A percentile compares a stretch with the other conserved stretches of the same genome.
Conservation (phyloP, 306 rosid species). For the Mimosa bimucronata region DNA sequence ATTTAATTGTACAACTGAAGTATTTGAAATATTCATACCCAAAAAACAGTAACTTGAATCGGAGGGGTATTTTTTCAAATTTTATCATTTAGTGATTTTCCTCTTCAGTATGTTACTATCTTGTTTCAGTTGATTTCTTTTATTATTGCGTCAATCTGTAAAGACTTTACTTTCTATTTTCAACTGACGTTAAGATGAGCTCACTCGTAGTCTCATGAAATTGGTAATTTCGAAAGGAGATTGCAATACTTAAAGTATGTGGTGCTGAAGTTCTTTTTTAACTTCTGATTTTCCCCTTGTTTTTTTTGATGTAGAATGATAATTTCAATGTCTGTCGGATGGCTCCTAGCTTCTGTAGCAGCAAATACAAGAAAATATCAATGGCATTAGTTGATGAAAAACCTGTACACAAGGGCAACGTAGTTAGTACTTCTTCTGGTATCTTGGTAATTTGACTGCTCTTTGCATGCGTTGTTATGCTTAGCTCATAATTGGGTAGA, state of each 20-base stretch:
- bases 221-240: not conserved
- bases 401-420: constrained; percentile 42
- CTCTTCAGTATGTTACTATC: not conserved
- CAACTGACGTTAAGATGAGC: not conserved
- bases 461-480: constrained; percentile 11
- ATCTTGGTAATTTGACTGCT: constrained; percentile 55
- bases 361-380: constrained; percentile 45
- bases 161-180: not conserved
- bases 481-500: constrained; percentile 21
- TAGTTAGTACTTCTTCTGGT: constrained; percentile 56
- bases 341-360: constrained; percentile 40
- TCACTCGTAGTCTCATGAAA: not conserved
- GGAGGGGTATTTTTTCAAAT: not conserved
- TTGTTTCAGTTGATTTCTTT: not conserved
- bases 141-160: not conserved
- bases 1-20: too few species aligned
- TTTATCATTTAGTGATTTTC: not conserved
- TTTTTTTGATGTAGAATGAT: constrained; percentile 49
- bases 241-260: not conserved
- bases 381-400: constrained; percentile 69
- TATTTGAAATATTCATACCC: not conserved
- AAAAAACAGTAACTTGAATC: not conserved
- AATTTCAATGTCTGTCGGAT: constrained; percentile 40
- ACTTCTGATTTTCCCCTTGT: not conserved
- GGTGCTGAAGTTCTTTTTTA: not conserved